Evolutionary conservation across 2,329 filamentous ascomycete genomes (phyloP).

Genomic region (Beauveria sp.): DNA sequence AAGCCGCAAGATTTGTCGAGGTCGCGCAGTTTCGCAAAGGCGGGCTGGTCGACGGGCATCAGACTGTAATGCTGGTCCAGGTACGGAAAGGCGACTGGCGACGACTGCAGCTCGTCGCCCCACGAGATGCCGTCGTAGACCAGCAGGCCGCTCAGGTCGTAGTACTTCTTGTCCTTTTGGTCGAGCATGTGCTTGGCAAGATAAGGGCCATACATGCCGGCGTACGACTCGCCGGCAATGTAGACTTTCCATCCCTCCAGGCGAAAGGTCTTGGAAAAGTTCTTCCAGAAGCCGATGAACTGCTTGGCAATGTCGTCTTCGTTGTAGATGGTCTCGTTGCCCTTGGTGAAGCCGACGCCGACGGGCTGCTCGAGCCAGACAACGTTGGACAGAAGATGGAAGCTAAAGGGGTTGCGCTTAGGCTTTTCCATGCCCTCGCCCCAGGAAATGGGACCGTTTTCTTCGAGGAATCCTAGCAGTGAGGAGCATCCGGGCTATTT

Average conservation of each 20-base stretch:
- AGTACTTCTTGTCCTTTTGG: slow-evolving; percentile 56
- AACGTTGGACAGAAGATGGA: slow-evolving; percentile 69
- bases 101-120: slow-evolving; percentile 34
- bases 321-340: slow-evolving; percentile 53
- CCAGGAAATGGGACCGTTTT: slow-evolving; percentile 70
- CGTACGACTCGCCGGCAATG: slow-evolving; percentile 64
- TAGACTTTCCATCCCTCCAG: slow-evolving; percentile 59
- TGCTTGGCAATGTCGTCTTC: slow-evolving; percentile 58
- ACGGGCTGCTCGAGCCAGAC: slow-evolving; percentile 67
- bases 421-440: slow-evolving; percentile 61
- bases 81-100: slow-evolving; percentile 47
- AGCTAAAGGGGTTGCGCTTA: slow-evolving; percentile 60
- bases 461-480: slow-evolving; percentile 62
- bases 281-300: slow-evolving; percentile 67
- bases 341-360: slow-evolving; percentile 61
- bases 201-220: slow-evolving; percentile 61
- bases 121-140: slow-evolving; percentile 65
- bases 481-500: slow-evolving; percentile 49
- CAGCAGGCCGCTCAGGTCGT: slow-evolving; percentile 59
- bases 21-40: slow-evolving; percentile 42
- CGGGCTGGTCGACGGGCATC: slow-evolving; percentile 57
- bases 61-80: slow-evolving; percentile 53
- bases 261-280: slow-evolving; percentile 59
- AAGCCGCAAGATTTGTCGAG: slow-evolving; percentile 54
- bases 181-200: slow-evolving; percentile 67